Conservation (phyloP, 2,329 filamentous ascomycete species). For the Alternaria metachromatica region DNA sequence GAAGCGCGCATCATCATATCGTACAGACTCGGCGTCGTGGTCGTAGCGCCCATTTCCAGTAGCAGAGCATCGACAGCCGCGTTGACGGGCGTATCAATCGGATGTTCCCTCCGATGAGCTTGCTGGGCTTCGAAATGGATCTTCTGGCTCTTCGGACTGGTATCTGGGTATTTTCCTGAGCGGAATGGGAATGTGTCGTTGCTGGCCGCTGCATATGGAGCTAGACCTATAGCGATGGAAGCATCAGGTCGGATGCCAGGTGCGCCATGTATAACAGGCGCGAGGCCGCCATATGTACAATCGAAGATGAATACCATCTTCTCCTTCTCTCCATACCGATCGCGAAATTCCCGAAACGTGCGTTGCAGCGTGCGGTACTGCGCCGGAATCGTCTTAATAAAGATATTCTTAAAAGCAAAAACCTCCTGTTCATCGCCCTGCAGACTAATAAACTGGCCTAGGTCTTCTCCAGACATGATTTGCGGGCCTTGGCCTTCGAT, state of each 20-base stretch:
- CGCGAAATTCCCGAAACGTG: constrained; percentile 36
- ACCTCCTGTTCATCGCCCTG: constrained; percentile 35
- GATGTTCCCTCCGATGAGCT: constrained; percentile 3
- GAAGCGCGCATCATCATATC: constrained; percentile 25
- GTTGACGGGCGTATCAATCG: constrained; percentile 22
- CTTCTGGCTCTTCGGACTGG: constrained; percentile 4
- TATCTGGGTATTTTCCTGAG: constrained; percentile 16
- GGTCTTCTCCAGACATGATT: constrained; percentile 17
- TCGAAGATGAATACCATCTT: constrained; percentile 56
- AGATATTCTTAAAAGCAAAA: constrained; percentile 45
- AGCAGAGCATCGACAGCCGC: constrained; percentile 9
- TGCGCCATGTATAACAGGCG: constrained; percentile 40
- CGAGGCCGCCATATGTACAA: constrained; percentile 46
- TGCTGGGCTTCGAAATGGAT: constrained; percentile 14
- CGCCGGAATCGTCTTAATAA: constrained; percentile 43
- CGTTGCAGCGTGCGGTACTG: constrained; percentile 44
- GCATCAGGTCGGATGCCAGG: constrained; percentile 45
- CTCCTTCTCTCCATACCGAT: constrained; percentile 37
- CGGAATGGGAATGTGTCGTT: constrained; percentile 23
- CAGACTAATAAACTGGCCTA: constrained; percentile 30
- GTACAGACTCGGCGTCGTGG: constrained; percentile 12
- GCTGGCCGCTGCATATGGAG: constrained; percentile 11
- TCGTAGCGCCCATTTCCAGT: constrained; percentile 8
- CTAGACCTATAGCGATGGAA: constrained; percentile 52
- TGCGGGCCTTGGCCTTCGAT: constrained; percentile 17